Evolutionary conservation across 2,329 filamentous ascomycete species (phyloP), one percentile per base, ranked within the genome.

Genomic region (Colletotrichum sp.): DNA sequence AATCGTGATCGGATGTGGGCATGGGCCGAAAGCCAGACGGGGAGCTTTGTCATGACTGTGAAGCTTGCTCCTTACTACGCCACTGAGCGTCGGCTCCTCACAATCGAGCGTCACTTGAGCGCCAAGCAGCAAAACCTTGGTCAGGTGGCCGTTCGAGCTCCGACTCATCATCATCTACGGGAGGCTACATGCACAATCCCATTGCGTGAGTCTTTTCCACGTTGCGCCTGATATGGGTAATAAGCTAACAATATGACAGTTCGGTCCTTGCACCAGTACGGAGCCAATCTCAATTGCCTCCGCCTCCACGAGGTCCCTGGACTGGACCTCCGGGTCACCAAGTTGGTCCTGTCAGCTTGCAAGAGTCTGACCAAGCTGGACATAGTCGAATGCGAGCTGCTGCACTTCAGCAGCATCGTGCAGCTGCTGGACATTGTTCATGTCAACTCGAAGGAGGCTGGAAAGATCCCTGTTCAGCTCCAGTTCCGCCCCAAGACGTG

Each of bases 331-430:
- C 9, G 44, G 3, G 55, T 79, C 2, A 36, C 84, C 4, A 32
- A 73, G 52, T 34, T 65, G 5, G 77, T 81, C 5, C n/a, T 84
- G 1, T 34, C 71, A 2, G 9, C 36, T 1, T 71, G 81, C 34
- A 79, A 79, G 0, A 77, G 74, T 19, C 75, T 84, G 0, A 70
- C 79, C 59, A 55, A 69, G 0, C 36, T 84, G 2, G 77, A 79
- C 8, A 64, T 84, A 1, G 75, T 82, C 32, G 78, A 81, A 8
- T 84, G 83, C 67, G 82, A 83, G 16, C 70, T 84, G 0, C 39
- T 84, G 1, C 78, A 81, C 63, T 77, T 84, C 16, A 77, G 78
- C 2, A 25, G 69, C 5, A 77, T 81, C 2, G 55, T 75, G 8
- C 34, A 60, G 0, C 34, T 84, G 0, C 22, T 84, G 6, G 36